Evolutionary conservation across 2,329 filamentous ascomycete genomes (phyloP).

Genomic region (Trichothecium roseum): DNA sequence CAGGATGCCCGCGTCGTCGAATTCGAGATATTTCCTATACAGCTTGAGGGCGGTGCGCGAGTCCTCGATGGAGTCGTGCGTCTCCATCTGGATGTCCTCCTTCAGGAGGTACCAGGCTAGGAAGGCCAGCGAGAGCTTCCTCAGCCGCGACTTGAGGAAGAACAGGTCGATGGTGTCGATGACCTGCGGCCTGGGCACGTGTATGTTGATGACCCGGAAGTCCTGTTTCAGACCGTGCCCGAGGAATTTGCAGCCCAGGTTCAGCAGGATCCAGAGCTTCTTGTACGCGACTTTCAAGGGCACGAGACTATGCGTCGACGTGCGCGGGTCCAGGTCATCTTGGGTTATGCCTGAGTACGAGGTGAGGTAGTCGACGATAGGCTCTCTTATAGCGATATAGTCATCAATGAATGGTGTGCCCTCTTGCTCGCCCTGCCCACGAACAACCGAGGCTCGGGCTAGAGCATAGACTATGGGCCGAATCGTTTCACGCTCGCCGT

Average conservation of each 20-base stretch:
- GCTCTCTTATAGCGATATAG: conserved; percentile 85
- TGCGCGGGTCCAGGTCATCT: conserved; percentile 70
- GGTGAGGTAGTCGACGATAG: conserved; percentile 90
- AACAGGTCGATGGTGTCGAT: conserved; percentile 93
- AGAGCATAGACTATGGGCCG: conserved; percentile 83
- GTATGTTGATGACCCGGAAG: conserved; percentile 96
- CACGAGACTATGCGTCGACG: conserved; percentile 74
- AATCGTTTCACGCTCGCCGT: conserved; percentile 85
- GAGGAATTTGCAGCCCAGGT: conserved; percentile 86
- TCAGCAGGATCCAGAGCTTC: conserved; percentile 93
- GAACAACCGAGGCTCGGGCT: conserved; percentile 83
- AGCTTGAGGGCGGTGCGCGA: conserved; percentile 82
- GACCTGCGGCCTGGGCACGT: conserved; percentile 80
- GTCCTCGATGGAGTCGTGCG: conserved; percentile 93
- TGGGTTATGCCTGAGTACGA: conserved; percentile 85
- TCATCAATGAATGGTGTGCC: conserved; percentile 91
- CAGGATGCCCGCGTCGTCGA: conserved; percentile 72
- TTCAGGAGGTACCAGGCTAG: conserved; percentile 84
- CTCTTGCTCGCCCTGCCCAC: conserved; percentile 67
- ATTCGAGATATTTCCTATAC: conserved; percentile 84
- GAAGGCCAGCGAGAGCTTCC: conserved; percentile 87
- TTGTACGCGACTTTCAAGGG: conserved; percentile 91
- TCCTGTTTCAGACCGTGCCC: conserved; percentile 91
- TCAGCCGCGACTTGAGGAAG: conserved; percentile 66
- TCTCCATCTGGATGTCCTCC: conserved; percentile 86